These are phyloP conservation scores for Blakeslea trispora DNA, from an alignment of 371 early-diverging fungal species.

Conservation along the genomic window DNA sequence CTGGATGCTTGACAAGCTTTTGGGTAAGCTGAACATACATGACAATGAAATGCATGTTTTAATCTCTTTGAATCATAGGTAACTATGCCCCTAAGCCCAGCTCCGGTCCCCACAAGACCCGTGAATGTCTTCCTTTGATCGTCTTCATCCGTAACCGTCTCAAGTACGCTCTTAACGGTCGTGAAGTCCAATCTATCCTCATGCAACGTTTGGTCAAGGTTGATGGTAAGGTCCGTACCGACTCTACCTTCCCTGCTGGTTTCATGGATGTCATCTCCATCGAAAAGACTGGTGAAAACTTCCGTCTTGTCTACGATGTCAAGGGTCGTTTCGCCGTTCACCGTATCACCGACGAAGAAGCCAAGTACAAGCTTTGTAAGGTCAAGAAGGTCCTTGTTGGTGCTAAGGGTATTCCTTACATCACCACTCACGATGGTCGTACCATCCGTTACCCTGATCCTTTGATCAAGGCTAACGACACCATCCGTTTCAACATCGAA, in stretches of 20 bases:
- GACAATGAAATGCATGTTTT: too few relatives aligned
- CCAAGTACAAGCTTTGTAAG: constrained; percentile 99
- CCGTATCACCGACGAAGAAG: constrained; percentile 98
- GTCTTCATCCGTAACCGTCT: constrained; percentile 99
- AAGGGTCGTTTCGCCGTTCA: constrained; percentile 99
- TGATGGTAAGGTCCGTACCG: constrained; percentile 99
- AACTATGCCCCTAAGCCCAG: constrained; percentile 95
- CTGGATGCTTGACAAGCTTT: constrained; percentile 99
- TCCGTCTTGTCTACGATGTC: constrained; percentile 98
- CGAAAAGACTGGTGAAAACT: constrained; percentile 99
- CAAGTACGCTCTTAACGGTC: constrained; percentile 97
- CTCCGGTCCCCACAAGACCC: constrained; percentile 99
- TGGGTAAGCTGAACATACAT: too few relatives aligned
- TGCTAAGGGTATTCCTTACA: constrained; percentile 94
- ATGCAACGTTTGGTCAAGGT: constrained; percentile 99
- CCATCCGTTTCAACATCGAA: constrained; percentile 96
- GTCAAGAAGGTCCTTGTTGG: constrained; percentile 95
- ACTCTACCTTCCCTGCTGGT: constrained; percentile 98
- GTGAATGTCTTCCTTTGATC: constrained; percentile 98
- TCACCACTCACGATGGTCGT: constrained; percentile 99
- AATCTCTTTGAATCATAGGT: constrained; percentile 33
- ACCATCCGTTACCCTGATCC: constrained; percentile 99
- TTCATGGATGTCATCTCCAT: constrained; percentile 99
- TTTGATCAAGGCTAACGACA: constrained; percentile 98
- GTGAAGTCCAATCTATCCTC: constrained; percentile 97